Evolutionary conservation across 257 asterid species (phyloP), one percentile per base, ranked within the genome.

Genomic region (Fraxinus anomala): DNA sequence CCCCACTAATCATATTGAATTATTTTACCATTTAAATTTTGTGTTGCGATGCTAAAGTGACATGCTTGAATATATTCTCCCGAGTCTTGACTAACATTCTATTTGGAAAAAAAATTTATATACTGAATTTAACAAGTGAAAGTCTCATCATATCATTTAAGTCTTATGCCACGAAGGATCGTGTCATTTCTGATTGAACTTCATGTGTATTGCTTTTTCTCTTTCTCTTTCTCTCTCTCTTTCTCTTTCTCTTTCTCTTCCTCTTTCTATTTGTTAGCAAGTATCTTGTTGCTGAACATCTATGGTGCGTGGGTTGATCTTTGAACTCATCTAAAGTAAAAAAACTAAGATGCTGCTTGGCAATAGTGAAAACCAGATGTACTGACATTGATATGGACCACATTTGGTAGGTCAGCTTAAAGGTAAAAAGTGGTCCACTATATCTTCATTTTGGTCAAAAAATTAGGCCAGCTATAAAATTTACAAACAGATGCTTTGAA

Each of bases 1-100:
- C 82, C 51, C 40, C 51, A 16, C 78, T 19, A 34, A 67, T 33
- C 70, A 68, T 70, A n/a, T 21, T 24, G 16, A 11, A 28, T 49
- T 73, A n/a, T 16, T 3, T 30, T 12, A 56, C 26, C 66, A 56
- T 56, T 56, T n/a, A 23, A 19, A 56, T 19, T 54, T 54, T n/a
- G 26, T 56, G 66, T 56, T n/a, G 69, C 16, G 16, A 24, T 63
- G 69, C 69, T 63, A 24, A 24, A 30, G 10, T 21, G 31, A 63
- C 69, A 63, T 63, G 34, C 69, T 63, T 10, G 69, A 63, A 24
- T 63, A 63, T 63, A 3, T 63, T 56, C 66, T 56, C 14, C 7
- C 0, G 47, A 10, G 47, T 40, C 14, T 40, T 11, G 13, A n/a
- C 26, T 63, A 24, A 8, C 33, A 63, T 63, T 63, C 69, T 11